phyloP scores from a whole-genome alignment of 352 stramenopile genomes.

The Phytophthora kernoviae region DNA sequence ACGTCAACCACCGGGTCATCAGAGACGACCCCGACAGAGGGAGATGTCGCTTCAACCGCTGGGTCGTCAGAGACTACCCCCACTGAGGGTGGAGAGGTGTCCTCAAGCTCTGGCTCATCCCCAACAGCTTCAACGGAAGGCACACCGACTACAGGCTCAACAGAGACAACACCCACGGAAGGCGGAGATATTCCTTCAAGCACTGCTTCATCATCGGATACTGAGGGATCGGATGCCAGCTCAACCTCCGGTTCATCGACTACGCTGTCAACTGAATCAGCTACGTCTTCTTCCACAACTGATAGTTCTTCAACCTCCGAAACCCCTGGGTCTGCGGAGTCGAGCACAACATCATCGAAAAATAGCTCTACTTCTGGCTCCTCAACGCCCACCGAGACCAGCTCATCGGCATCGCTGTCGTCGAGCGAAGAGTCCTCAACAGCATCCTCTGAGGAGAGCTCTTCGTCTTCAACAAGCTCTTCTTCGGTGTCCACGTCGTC shows the following conservation, averaged over 20 bases:
- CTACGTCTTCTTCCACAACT: slow-evolving; percentile 9
- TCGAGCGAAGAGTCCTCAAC: not conserved
- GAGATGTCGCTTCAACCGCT: too few relatives aligned
- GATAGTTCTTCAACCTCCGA: slow-evolving; percentile 1
- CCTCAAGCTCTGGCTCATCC: too few relatives aligned
- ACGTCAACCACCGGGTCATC: not conserved
- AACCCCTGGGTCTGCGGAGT: slow-evolving; percentile 2
- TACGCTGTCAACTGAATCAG: slow-evolving; percentile 4
- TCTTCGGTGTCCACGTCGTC: not conserved
- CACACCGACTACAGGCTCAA: too few relatives aligned
- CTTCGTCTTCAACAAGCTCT: not conserved
- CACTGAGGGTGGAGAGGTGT: too few relatives aligned
- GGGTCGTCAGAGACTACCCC: too few relatives aligned
- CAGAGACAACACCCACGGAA: too few relatives aligned
- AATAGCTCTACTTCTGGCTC: slow-evolving; percentile 6
- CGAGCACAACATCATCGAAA: slow-evolving; percentile 12
- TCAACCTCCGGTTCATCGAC: slow-evolving; percentile 11
- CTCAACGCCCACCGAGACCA: slow-evolving; percentile 10
- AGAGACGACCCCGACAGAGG: too few relatives aligned
- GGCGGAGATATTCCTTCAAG: too few relatives aligned
- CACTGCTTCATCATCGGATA: not conserved
- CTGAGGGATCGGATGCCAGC: not conserved
- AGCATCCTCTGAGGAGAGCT: slow-evolving; percentile 1
- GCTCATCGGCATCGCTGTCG: not conserved
- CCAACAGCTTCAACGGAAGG: too few relatives aligned